Conservation (phyloP, 306 rosid genomes). For the Purshia tridentata region DNA sequence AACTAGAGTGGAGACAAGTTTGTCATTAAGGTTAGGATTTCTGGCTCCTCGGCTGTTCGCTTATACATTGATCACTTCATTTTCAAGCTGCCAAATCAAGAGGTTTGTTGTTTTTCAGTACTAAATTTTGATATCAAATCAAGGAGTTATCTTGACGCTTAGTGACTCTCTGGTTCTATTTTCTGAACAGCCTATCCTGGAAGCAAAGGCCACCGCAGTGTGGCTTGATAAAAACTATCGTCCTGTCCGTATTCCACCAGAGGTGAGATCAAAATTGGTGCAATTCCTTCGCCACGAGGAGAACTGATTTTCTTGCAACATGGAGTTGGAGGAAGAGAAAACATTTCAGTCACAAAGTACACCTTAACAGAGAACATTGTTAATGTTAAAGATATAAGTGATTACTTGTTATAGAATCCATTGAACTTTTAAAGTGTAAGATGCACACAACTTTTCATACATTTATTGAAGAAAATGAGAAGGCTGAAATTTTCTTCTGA, state of each 20-base stretch:
- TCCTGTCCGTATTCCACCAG: constrained; percentile 75
- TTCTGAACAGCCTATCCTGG: constrained; percentile 66
- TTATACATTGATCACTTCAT: constrained; percentile 66
- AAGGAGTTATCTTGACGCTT: constrained; percentile 20
- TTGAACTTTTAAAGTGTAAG: not conserved
- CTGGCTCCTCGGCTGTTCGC: constrained; percentile 72
- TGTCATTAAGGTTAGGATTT: constrained; percentile 60
- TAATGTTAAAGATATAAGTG: not conserved
- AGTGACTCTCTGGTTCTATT: constrained; percentile 14
- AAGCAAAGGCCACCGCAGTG: constrained; percentile 77
- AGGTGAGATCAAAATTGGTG: constrained; percentile 57
- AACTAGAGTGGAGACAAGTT: constrained; percentile 76
- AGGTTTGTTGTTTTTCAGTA: constrained; percentile 43
- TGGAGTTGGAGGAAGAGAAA: not conserved
- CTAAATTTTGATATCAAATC: not conserved
- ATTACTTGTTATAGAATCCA: not conserved
- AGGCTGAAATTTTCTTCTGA: not conserved
- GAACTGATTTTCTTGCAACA: constrained; percentile 27
- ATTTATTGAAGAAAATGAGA: not conserved
- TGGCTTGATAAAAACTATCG: constrained; percentile 79
- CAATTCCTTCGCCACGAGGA: constrained; percentile 44
- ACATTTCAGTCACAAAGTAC: not conserved
- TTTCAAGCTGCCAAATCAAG: constrained; percentile 74
- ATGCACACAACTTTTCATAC: not conserved
- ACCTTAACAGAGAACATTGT: not conserved